Evolutionary conservation across 441 rosid species (phyloP).

Genomic region (Pelargonium australe): DNA sequence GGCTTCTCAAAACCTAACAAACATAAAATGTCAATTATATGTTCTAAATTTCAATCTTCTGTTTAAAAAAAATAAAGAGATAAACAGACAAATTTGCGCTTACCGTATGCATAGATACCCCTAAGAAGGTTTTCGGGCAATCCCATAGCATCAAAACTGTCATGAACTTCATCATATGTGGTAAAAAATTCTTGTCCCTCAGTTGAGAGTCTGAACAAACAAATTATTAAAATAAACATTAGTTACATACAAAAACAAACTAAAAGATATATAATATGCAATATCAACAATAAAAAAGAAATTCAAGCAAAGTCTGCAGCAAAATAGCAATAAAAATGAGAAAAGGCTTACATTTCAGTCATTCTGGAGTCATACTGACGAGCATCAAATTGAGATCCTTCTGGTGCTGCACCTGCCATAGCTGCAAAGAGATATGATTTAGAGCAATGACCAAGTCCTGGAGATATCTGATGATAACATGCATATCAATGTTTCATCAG

Average conservation of each 20-base stretch:
- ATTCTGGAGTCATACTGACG: slow-evolving; percentile 63
- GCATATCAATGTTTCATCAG: not conserved
- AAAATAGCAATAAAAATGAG: not conserved
- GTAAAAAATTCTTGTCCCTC: slow-evolving; percentile 54
- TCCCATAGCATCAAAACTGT: slow-evolving; percentile 40
- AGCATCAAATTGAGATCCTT: slow-evolving; percentile 72
- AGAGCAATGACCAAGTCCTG: not conserved
- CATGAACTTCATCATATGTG: slow-evolving; percentile 47
- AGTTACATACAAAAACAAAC: not conserved
- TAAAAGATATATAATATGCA: not conserved
- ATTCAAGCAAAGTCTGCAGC: not conserved
- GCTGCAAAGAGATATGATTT: slow-evolving; percentile 25
- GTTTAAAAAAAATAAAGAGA: not conserved
- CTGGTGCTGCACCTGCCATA: slow-evolving; percentile 70
- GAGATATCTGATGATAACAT: too few relatives aligned
- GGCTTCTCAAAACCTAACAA: slow-evolving; percentile 64
- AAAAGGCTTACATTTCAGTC: slow-evolving; percentile 48
- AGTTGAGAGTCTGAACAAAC: slow-evolving; percentile 29
- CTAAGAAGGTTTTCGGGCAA: slow-evolving; percentile 52
- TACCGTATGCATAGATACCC: slow-evolving; percentile 63
- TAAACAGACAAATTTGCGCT: not conserved
- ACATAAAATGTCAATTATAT: not conserved
- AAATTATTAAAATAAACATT: not conserved
- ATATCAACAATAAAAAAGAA: not conserved
- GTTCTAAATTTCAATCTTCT: not conserved